These are phyloP conservation scores for Globisporangium barbulae DNA, from an alignment of 352 stramenopile genomes.

Conservation along the genomic window DNA sequence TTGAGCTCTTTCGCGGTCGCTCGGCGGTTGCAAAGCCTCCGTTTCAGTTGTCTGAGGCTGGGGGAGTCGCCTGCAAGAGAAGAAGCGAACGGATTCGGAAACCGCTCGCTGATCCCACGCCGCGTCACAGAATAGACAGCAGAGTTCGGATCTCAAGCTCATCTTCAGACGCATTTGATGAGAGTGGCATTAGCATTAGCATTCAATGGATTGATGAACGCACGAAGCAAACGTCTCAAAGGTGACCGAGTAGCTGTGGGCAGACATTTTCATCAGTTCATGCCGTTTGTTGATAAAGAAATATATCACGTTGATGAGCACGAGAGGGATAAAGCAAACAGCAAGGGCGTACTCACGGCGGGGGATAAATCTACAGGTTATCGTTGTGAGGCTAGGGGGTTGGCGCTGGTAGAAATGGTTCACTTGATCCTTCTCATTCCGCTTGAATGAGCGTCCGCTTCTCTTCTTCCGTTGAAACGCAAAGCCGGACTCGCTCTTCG, in stretches of 20 bases:
- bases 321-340: not conserved
- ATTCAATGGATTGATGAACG: not conserved
- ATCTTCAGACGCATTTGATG: not conserved
- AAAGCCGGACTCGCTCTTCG: not conserved
- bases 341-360: slow-evolving; percentile 4
- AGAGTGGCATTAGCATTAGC: not conserved
- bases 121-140: not conserved
- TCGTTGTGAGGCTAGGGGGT: not conserved
- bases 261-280: slow-evolving; percentile 8
- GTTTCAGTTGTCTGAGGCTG: slow-evolving; percentile 1
- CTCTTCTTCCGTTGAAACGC: slow-evolving; percentile 3
- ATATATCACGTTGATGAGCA: slow-evolving; percentile 5
- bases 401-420: not conserved
- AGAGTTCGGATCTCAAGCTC: not conserved
- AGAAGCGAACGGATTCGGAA: slow-evolving; percentile 2
- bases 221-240: not conserved
- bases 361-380: slow-evolving; percentile 16
- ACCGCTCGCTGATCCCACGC: not conserved
- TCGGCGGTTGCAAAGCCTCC: slow-evolving; percentile 7
- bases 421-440: not conserved
- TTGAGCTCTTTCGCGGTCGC: not conserved
- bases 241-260: not conserved
- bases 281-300: slow-evolving; percentile 8
- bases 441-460: not conserved
- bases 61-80: not conserved